Conservation (phyloP, 768 basidiomycete species). For the Bullera alba region DNA sequence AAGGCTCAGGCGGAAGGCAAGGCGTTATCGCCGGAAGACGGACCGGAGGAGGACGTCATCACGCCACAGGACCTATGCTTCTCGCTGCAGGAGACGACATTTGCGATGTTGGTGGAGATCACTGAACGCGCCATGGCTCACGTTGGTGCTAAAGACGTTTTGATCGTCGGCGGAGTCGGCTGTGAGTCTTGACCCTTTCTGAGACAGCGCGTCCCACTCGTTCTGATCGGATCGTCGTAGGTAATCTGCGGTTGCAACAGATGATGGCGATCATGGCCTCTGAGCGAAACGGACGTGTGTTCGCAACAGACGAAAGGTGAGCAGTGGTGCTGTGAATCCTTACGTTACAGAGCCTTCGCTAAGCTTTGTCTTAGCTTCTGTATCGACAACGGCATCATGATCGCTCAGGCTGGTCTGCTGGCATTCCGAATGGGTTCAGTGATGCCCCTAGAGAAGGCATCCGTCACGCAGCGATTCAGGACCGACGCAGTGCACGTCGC, state of each 20-base stretch:
- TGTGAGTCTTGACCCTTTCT: constrained; percentile 59
- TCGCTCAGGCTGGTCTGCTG: constrained; percentile 92
- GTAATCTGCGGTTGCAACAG: constrained; percentile 84
- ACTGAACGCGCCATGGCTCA: constrained; percentile 99
- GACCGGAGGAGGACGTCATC: constrained; percentile 59
- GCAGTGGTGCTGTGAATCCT: constrained; percentile 15
- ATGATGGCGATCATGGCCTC: constrained; percentile 99
- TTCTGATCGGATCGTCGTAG: constrained; percentile 47
- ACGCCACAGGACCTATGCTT: constrained; percentile 96
- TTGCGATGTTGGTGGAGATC: constrained; percentile 97
- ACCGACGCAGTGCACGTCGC: constrained; percentile 89
- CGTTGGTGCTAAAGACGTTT: constrained; percentile 87
- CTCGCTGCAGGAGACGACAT: constrained; percentile 92
- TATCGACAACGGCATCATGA: constrained; percentile 99
- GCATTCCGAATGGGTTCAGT: constrained; percentile 81
- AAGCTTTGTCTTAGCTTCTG: constrained; percentile 65
- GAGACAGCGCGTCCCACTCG: neutral
- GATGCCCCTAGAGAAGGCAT: constrained; percentile 70
- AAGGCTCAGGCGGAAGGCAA: neutral
- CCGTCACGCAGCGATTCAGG: constrained; percentile 88
- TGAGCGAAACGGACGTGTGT: constrained; percentile 80
- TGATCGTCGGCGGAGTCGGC: constrained; percentile 99
- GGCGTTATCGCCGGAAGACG: neutral
- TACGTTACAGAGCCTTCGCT: neutral
- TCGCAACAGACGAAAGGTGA: constrained; percentile 91